These are phyloP conservation scores for Termitomyces sp. DNA, from an alignment of 768 basidiomycete genomes.

Conservation along the genomic window DNA sequence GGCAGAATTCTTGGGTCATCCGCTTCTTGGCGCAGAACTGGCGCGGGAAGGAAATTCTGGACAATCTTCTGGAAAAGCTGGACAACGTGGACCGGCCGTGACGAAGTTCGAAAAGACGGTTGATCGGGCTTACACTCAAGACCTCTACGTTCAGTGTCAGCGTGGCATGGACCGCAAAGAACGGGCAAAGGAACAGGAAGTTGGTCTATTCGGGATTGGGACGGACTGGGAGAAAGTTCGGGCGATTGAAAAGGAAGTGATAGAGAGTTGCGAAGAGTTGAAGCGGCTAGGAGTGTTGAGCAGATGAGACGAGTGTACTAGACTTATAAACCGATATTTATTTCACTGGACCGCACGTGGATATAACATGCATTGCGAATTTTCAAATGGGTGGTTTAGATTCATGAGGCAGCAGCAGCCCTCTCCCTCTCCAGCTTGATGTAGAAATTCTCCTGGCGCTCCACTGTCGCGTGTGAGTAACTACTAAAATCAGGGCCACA, in stretches of 20 bases:
- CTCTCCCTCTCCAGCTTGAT: conserved; percentile 72
- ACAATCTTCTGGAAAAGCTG: conserved; percentile 20
- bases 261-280: conserved; percentile 76
- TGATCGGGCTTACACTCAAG: conserved; percentile 69
- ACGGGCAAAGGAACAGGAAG: conserved; percentile 65
- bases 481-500: not conserved
- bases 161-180: conserved; percentile 61
- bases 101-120: conserved; percentile 69
- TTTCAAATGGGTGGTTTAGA: not conserved
- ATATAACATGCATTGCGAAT: conserved; percentile 9
- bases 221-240: conserved; percentile 90
- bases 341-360: conserved; percentile 10
- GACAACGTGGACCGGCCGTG: conserved; percentile 35
- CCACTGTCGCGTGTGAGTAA: conserved; percentile 41
- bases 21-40: conserved; percentile 66
- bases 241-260: conserved; percentile 60
- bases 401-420: conserved; percentile 22
- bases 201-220: conserved; percentile 88
- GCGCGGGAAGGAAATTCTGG: conserved; percentile 39
- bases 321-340: conserved; percentile 16
- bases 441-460: conserved; percentile 81
- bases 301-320: conserved; percentile 19
- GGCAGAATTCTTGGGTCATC: conserved; percentile 70
- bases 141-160: conserved; percentile 68
- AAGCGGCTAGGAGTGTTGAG: conserved; percentile 51